Evolutionary conservation across 164 flowering plant genomes (phyloP).

Genomic region (Malania oleifera): DNA sequence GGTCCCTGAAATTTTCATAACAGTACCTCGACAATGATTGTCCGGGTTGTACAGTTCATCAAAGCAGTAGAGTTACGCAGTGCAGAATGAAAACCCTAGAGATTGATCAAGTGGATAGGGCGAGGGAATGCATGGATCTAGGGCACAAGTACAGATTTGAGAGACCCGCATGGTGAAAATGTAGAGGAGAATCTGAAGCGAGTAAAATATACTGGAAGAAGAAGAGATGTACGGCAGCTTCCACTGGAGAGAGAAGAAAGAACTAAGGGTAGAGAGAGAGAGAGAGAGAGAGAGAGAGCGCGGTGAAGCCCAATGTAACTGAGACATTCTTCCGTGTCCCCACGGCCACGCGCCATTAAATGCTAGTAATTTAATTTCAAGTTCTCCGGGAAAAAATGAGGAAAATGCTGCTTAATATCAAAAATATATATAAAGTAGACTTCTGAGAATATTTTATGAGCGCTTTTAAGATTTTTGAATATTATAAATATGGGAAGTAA

Average conservation of each 20-base stretch:
- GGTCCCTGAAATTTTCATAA: neutral
- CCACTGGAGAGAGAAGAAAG: neutral
- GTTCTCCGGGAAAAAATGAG: no score
- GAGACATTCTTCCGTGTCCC: neutral
- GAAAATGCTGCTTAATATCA: no score
- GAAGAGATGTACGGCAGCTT: constrained; percentile 1
- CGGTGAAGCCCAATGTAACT: neutral
- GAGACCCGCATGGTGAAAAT: neutral
- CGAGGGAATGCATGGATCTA: constrained; percentile 8
- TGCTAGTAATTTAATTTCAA: no score
- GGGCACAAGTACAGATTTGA: constrained; percentile 1
- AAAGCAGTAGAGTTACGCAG: neutral
- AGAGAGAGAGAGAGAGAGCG: neutral
- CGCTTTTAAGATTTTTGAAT: no score
- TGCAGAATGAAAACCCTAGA: neutral
- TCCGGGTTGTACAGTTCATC: neutral
- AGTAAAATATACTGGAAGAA: neutral
- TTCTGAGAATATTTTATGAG: no score
- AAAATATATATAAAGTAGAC: no score
- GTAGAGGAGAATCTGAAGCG: neutral
- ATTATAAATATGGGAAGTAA: no score
- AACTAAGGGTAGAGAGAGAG: neutral
- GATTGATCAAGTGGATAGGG: neutral
- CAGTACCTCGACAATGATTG: neutral
- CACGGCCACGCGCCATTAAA: neutral